phyloP scores from a whole-genome alignment of 768 basidiomycete genomes.

The Russula abietina region DNA sequence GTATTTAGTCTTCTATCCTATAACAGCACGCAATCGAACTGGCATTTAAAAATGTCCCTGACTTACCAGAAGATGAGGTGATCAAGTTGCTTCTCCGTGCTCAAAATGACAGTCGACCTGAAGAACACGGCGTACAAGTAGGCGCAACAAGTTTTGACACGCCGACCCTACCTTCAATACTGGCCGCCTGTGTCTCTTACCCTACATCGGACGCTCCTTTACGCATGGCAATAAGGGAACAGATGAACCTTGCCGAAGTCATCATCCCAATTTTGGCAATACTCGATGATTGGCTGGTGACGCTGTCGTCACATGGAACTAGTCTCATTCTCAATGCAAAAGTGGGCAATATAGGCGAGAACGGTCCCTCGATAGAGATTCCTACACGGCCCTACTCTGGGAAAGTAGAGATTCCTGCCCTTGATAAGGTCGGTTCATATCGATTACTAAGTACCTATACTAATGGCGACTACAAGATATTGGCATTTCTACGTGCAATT shows the following conservation, averaged over 20 bases:
- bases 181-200: conserved; percentile 38
- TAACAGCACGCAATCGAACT: conserved; percentile 38
- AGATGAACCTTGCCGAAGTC: conserved; percentile 46
- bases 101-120: conserved; percentile 24
- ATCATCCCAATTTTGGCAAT: conserved; percentile 41
- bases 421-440: conserved; percentile 15
- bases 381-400: conserved; percentile 28
- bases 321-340: conserved; percentile 33
- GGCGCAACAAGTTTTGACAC: conserved; percentile 30
- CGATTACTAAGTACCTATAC: conserved; percentile 21
- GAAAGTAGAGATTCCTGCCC: conserved; percentile 32
- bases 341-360: conserved; percentile 39
- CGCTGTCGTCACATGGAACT: conserved; percentile 28
- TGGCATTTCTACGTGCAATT: conserved; percentile 55
- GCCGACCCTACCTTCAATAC: conserved; percentile 35
- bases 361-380: neutral
- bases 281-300: conserved; percentile 45
- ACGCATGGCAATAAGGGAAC: conserved; percentile 46
- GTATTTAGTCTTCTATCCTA: neutral
- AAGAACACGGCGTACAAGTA: conserved; percentile 34
- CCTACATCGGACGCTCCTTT: conserved; percentile 37
- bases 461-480: conserved; percentile 38
- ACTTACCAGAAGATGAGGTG: conserved; percentile 62
- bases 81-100: conserved; percentile 47
- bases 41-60: conserved; percentile 49